Evolutionary conservation across 1,284 basidiomycete species (phyloP), one percentile per base, ranked within the genome.

Genomic region (Papiliotrema laurentii): DNA sequence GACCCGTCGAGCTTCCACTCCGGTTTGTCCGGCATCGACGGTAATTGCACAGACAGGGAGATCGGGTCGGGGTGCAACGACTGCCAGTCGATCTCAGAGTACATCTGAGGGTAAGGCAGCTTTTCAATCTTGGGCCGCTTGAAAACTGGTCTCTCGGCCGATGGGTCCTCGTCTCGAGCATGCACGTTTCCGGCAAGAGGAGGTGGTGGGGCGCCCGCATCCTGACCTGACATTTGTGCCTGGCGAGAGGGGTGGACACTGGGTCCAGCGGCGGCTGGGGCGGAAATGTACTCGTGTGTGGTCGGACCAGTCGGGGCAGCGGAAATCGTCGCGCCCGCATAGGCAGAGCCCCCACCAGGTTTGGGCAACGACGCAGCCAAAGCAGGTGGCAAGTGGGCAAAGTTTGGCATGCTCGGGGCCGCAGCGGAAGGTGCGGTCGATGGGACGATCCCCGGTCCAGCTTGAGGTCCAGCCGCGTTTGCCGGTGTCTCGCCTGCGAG

Each of bases 1-100:
- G 77, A 78, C 0, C 92, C 92, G 62, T 94, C 83, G 49, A 96
- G 79, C 64, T 91, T 90, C 88, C 87, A 93, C 72, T 93, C 90
- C 0, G 90, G 84, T 70, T 87, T 89, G 31, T 84, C 82, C 1
- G 83, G 73, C 64, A 91, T 85, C 38, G 58, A 50, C 1, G 92
- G 90, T 50, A 97, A 77, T 68, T 92, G 88, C 5, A 96, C 79
- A 34, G 80, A 78, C 26, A 97, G 77, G 11, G 85, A 83, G 61
- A 96, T 88, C 9, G 91, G 86, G 59, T 91, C 84, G 30, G 89
- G 88, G 71, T 96, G 89, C 78, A 89, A 82, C 43, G 78, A 79
- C 60, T 89, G 82, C 91, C 91, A 96, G 68, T 92, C 87, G 49
- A 67, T 62, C 54, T 78, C 76, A 16, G 39, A 80, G 69, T 88